phyloP scores from a whole-genome alignment of 768 basidiomycete genomes.

The Russula foetens region DNA sequence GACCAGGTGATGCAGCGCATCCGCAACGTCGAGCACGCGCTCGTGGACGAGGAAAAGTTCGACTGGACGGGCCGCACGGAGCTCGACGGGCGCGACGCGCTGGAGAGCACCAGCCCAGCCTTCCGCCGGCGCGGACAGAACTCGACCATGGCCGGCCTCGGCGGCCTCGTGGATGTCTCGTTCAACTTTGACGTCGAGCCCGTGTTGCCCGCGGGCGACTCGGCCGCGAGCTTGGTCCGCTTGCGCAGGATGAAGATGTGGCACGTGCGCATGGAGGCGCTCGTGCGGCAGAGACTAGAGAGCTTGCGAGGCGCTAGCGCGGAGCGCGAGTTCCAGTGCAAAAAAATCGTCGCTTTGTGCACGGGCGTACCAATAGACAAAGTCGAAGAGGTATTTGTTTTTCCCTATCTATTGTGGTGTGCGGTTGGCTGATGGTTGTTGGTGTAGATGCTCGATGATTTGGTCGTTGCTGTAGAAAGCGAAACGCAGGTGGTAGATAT shows the following conservation, averaged over 20 bases:
- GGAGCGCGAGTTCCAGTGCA: slow-evolving; percentile 87
- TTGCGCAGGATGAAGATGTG: slow-evolving; percentile 74
- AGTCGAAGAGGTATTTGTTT: slow-evolving; percentile 71
- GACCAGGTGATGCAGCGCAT: slow-evolving; percentile 77
- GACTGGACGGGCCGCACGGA: slow-evolving; percentile 81
- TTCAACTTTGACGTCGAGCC: slow-evolving; percentile 67
- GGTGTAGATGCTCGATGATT: slow-evolving; percentile 71
- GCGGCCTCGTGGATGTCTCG: slow-evolving; percentile 54
- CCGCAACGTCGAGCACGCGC: slow-evolving; percentile 75
- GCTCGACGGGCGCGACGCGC: slow-evolving; percentile 33
- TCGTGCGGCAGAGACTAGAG: slow-evolving; percentile 63
- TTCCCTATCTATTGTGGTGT: not conserved
- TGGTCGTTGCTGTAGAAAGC: slow-evolving; percentile 83
- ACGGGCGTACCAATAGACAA: slow-evolving; percentile 80
- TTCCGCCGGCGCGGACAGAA: slow-evolving; percentile 63
- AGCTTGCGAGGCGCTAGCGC: slow-evolving; percentile 70
- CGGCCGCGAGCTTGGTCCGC: slow-evolving; percentile 52
- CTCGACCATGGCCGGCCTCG: slow-evolving; percentile 59
- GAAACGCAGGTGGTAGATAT: slow-evolving; percentile 78
- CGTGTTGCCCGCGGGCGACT: slow-evolving; percentile 53
- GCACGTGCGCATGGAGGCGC: slow-evolving; percentile 69
- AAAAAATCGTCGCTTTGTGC: slow-evolving; percentile 84
- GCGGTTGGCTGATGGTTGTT: slow-evolving; percentile 12
- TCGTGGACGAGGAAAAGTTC: slow-evolving; percentile 70
- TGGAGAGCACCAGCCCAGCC: slow-evolving; percentile 42